phyloP scores from a whole-genome alignment of 768 basidiomycete species.

The Suillus alpinus region DNA sequence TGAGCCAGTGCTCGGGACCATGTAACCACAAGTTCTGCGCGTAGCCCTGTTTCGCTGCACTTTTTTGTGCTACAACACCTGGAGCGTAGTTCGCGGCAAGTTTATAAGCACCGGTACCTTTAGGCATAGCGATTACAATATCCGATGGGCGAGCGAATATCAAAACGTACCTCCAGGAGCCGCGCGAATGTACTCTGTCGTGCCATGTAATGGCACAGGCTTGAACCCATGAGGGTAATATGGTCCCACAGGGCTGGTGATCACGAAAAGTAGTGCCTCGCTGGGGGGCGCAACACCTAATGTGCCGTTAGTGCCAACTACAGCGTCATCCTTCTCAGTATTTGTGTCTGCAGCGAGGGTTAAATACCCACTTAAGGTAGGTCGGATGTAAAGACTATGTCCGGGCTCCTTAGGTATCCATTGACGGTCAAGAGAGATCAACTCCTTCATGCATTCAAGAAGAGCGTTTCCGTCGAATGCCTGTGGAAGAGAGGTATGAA shows the following conservation, averaged over 20 bases:
- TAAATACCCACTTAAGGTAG: slow-evolving; percentile 56
- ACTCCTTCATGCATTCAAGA: slow-evolving; percentile 78
- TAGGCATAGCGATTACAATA: slow-evolving; percentile 7
- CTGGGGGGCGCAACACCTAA: slow-evolving; percentile 55
- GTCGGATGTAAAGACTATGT: slow-evolving; percentile 89
- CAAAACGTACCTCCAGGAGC: slow-evolving; percentile 68
- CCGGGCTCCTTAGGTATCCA: slow-evolving; percentile 92
- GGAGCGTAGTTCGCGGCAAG: slow-evolving; percentile 89
- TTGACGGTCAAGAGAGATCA: slow-evolving; percentile 77
- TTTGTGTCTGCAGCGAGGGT: not conserved
- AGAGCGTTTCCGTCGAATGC: slow-evolving; percentile 76
- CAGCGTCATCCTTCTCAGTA: slow-evolving; percentile 1
- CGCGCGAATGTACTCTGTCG: slow-evolving; percentile 80
- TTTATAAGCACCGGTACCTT: slow-evolving; percentile 86
- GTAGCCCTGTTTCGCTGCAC: slow-evolving; percentile 75
- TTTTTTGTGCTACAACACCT: slow-evolving; percentile 79
- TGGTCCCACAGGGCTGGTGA: slow-evolving; percentile 66
- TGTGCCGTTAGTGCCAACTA: slow-evolving; percentile 67
- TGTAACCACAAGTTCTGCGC: slow-evolving; percentile 89
- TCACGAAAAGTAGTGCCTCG: slow-evolving; percentile 66
- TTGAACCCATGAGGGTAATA: slow-evolving; percentile 89
- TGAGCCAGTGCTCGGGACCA: slow-evolving; percentile 54
- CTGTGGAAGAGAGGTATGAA: slow-evolving; percentile 34
- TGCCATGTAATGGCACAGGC: slow-evolving; percentile 82
- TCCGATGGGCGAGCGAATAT: not conserved